These are phyloP conservation scores for Calonectria crousiana DNA, from an alignment of 2,329 filamentous ascomycete genomes.

Conservation along the genomic window DNA sequence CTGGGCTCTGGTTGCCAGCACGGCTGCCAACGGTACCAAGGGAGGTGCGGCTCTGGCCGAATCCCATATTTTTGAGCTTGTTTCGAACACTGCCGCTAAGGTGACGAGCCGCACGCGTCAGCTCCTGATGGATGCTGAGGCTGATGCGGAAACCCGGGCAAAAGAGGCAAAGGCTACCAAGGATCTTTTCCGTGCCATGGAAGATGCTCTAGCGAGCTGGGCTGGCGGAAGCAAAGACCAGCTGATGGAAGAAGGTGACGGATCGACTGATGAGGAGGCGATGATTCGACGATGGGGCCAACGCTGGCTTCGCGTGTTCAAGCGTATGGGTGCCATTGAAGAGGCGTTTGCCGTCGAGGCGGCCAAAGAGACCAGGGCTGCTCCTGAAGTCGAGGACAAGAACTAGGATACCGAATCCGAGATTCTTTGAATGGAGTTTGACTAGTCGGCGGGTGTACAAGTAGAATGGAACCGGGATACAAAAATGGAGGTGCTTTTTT, in stretches of 20 bases:
- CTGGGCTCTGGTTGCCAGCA: constrained; percentile 80
- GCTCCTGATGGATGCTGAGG: constrained; percentile 73
- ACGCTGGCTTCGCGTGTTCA: constrained; percentile 88
- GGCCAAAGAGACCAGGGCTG: constrained; percentile 42
- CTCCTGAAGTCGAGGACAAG: constrained; percentile 32
- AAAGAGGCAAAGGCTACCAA: constrained; percentile 81
- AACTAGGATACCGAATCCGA: constrained; percentile 35
- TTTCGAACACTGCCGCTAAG: constrained; percentile 89
- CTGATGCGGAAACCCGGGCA: constrained; percentile 74
- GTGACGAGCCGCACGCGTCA: constrained; percentile 89
- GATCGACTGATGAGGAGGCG: constrained; percentile 68
- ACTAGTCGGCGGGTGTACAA: constrained; percentile 19
- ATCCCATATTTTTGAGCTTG: constrained; percentile 88
- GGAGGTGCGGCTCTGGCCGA: constrained; percentile 78
- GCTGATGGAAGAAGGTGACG: constrained; percentile 77
- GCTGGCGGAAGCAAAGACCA: constrained; percentile 80
- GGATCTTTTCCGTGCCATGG: constrained; percentile 83
- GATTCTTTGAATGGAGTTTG: constrained; percentile 19
- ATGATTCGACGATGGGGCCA: constrained; percentile 84
- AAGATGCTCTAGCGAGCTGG: constrained; percentile 81
- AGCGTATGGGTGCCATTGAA: constrained; percentile 85
- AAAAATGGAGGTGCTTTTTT: constrained; percentile 22
- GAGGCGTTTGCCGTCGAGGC: constrained; percentile 71
- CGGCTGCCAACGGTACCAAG: constrained; percentile 60
- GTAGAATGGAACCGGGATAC: constrained; percentile 22